Conservation (phyloP, 2,329 filamentous ascomycete genomes). For the Aciculosporium take region DNA sequence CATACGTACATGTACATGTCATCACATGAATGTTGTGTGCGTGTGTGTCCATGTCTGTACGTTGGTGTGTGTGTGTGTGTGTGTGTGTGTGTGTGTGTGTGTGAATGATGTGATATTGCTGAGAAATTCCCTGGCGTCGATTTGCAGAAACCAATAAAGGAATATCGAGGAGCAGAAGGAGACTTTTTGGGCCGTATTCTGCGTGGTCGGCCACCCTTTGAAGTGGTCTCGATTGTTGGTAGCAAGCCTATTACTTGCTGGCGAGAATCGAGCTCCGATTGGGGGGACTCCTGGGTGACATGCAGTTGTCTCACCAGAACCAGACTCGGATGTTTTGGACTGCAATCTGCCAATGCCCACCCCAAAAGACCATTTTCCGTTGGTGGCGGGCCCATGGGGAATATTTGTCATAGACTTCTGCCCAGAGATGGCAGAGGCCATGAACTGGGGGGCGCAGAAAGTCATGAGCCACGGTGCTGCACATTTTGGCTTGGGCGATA, state of each 20-base stretch:
- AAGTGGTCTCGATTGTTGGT: background rate
- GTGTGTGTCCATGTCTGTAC: background rate
- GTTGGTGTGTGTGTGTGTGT: background rate
- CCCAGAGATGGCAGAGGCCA: background rate
- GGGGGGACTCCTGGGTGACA: conserved; percentile 13
- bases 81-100: background rate
- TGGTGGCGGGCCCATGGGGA: background rate
- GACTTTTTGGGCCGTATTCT: background rate
- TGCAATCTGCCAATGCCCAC: conserved; percentile 12
- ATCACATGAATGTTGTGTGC: background rate
- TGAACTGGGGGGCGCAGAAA: background rate
- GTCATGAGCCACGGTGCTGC: background rate
- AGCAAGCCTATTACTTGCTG: background rate
- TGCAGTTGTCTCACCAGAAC: conserved; percentile 17
- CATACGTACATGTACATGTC: background rate
- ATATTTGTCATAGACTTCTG: background rate
- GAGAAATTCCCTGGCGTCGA: background rate
- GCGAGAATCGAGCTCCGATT: conserved; percentile 1
- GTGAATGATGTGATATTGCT: background rate
- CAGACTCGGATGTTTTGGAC: conserved; percentile 11
- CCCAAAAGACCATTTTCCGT: conserved; percentile 3
- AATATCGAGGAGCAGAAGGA: background rate
- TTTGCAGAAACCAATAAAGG: background rate
- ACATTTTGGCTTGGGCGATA: background rate
- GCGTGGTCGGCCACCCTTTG: background rate